Base-by-base conservation (phyloP, 2,329 filamentous ascomycete species). In the Colletotrichum orchidophilum region DNA sequence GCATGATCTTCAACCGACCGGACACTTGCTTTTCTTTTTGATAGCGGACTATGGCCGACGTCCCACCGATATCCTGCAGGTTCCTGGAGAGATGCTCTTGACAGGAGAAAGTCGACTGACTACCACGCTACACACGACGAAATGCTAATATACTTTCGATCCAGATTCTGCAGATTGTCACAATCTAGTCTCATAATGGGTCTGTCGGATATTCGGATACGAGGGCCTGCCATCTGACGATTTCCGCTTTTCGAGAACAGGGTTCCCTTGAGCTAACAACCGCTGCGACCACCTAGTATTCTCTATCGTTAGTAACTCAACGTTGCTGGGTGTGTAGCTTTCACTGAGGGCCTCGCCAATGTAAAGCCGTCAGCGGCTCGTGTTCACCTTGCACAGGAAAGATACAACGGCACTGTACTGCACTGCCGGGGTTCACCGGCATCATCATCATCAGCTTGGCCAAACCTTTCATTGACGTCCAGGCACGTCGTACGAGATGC, bases 401-500 rank as follows among this genome's bases (percentile, higher is more conserved):
- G 31, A 39, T n/a, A 21, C 49, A 50, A 50, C n/a, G n/a, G n/a
- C n/a, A n/a, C 55, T 61, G 68, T 64, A 67, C 39, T 52, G 24
- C 33, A 24, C 52, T 18, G 33, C 27, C 46, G 64, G 69, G 27
- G 69, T 53, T 54, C 46, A 53, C 64, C 58, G 53, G 46, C 42
- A 54, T 33, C 64, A 69, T 24, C 35, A 57, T 63, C 52, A 27
- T 53, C 42, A 53, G 53, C 54, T 58, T 55, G 63, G 52, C 63
- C 55, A 18, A 24, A 55, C 49, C 63, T 57, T 35, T 61, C 67
- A 31, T 49, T 26, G 24, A 66, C 49, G 35, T 42, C 55, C n/a
- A 57, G 50, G 27, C 60, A 59, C 29, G 33, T 63, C 69, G 69
- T 69, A 71, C 69, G 54, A 71, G 63, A 59, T 73, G 68, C 63